Conservation (phyloP, 2,329 filamentous ascomycete species). For the Colletotrichum musae region DNA sequence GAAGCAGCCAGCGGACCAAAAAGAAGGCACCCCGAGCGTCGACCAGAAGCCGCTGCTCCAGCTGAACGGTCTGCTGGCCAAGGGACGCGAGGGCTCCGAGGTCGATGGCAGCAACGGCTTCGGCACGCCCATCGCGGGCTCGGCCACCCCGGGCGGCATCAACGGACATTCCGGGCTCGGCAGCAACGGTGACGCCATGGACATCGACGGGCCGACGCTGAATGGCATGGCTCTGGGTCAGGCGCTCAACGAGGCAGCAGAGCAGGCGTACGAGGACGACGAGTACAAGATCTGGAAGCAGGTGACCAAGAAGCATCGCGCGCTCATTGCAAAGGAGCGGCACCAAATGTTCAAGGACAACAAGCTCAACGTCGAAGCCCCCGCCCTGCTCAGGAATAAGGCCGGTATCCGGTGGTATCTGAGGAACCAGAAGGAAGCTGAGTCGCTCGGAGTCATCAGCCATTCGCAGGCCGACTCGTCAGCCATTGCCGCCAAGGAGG, state of each 20-base stretch:
- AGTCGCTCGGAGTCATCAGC: conserved; percentile 60
- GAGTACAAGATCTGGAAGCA: conserved; percentile 99
- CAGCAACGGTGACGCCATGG: conserved; percentile 88
- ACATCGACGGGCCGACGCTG: conserved; percentile 84
- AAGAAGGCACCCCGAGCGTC: conserved; percentile 83
- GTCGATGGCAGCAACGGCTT: conserved; percentile 89
- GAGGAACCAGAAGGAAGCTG: conserved; percentile 81
- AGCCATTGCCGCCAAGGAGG: conserved; percentile 64
- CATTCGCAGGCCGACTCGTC: conserved; percentile 58
- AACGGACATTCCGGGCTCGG: conserved; percentile 77
- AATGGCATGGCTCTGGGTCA: conserved; percentile 76
- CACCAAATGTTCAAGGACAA: conserved; percentile 88
- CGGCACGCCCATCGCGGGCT: conserved; percentile 82
- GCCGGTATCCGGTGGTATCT: conserved; percentile 92
- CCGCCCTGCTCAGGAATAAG: conserved; percentile 87
- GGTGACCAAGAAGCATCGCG: conserved; percentile 96
- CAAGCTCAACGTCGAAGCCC: conserved; percentile 88
- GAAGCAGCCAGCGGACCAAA: conserved; percentile 79
- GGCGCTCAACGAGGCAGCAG: conserved; percentile 75
- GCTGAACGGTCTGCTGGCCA: conserved; percentile 74
- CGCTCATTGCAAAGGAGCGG: conserved; percentile 86
- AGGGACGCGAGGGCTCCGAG: conserved; percentile 82
- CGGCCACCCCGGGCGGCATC: conserved; percentile 80
- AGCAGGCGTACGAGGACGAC: conserved; percentile 89
- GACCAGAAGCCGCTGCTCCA: conserved; percentile 83